phyloP scores from a whole-genome alignment of 1,284 basidiomycete species.

The Apiotrichum gracile region DNA sequence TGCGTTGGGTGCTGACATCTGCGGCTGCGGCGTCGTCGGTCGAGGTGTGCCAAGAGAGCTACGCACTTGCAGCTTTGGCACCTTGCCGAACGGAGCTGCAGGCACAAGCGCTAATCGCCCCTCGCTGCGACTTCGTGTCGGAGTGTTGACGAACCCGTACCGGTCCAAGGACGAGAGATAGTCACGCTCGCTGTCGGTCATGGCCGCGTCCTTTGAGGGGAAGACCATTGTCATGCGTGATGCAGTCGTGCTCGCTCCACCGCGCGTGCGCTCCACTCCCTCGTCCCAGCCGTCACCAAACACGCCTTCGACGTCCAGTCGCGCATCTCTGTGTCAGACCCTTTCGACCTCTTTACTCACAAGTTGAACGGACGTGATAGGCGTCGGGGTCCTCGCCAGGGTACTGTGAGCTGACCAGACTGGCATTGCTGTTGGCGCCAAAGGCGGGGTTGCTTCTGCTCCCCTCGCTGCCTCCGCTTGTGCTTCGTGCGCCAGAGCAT shows the following conservation, averaged over 20 bases:
- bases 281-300: slow-evolving; percentile 87
- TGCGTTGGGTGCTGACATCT: background rate
- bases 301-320: slow-evolving; percentile 74
- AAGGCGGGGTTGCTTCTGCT: background rate
- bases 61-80: slow-evolving; percentile 51
- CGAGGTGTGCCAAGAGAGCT: background rate
- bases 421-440: background rate
- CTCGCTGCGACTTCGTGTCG: slow-evolving; percentile 55
- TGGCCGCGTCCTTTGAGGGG: slow-evolving; percentile 45
- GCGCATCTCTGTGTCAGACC: slow-evolving; percentile 53
- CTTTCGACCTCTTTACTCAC: slow-evolving; percentile 20
- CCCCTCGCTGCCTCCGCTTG: background rate
- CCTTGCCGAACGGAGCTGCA: slow-evolving; percentile 58
- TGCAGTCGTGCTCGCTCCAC: slow-evolving; percentile 52
- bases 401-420: slow-evolving; percentile 27
- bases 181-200: slow-evolving; percentile 55
- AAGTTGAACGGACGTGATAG: slow-evolving; percentile 79
- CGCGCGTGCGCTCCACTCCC: slow-evolving; percentile 84
- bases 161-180: slow-evolving; percentile 63
- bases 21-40: background rate
- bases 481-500: background rate
- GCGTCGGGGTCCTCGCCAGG: slow-evolving; percentile 69
- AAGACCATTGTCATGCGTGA: slow-evolving; percentile 51
- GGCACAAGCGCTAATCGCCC: slow-evolving; percentile 68
- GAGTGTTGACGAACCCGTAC: slow-evolving; percentile 75